A percentile compares a stretch with the other conserved stretches of the same genome.
These are phyloP conservation scores for Bipolaris zeicola DNA, from an alignment of 2,329 filamentous ascomycete species.

Conservation along the genomic window DNA sequence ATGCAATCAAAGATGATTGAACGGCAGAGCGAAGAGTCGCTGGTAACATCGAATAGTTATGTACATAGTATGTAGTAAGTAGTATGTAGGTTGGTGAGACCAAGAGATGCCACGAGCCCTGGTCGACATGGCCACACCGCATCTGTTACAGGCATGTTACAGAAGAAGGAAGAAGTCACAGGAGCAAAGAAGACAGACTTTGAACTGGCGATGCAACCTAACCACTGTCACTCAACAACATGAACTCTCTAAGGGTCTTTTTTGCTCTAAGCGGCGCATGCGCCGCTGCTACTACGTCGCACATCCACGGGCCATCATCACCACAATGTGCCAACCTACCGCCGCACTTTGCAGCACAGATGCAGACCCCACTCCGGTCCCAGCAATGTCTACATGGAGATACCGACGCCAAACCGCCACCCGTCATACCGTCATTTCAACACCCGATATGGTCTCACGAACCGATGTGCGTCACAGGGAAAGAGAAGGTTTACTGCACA, in stretches of 20 bases:
- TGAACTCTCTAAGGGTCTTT: slow-evolving; percentile 15
- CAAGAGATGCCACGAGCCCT: background rate
- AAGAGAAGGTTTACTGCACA: slow-evolving; percentile 24
- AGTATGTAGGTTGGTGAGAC: background rate
- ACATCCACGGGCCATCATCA: slow-evolving; percentile 5
- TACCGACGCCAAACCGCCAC: background rate
- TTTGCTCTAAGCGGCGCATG: slow-evolving; percentile 12
- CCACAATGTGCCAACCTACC: slow-evolving; percentile 16
- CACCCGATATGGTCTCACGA: slow-evolving; percentile 20
- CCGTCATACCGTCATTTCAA: background rate
- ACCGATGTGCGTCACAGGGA: slow-evolving; percentile 20
- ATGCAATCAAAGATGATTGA: background rate
- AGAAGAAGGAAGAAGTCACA: slow-evolving; percentile 8
- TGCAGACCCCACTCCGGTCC: slow-evolving; percentile 15
- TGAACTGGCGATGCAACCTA: slow-evolving; percentile 1
- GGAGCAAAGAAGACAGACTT: slow-evolving; percentile 9
- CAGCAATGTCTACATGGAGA: slow-evolving; percentile 10
- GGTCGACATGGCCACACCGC: background rate
- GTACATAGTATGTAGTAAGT: too few species aligned
- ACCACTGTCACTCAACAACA: slow-evolving; percentile 8
- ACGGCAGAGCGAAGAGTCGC: background rate
- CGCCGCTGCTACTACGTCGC: background rate
- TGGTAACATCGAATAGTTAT: background rate
- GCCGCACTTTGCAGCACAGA: slow-evolving; percentile 14
- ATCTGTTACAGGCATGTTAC: slow-evolving; percentile 29